phyloP scores from a whole-genome alignment of 2,329 filamentous ascomycete genomes.

The Pseudopyrenochaeta lycopersici region DNA sequence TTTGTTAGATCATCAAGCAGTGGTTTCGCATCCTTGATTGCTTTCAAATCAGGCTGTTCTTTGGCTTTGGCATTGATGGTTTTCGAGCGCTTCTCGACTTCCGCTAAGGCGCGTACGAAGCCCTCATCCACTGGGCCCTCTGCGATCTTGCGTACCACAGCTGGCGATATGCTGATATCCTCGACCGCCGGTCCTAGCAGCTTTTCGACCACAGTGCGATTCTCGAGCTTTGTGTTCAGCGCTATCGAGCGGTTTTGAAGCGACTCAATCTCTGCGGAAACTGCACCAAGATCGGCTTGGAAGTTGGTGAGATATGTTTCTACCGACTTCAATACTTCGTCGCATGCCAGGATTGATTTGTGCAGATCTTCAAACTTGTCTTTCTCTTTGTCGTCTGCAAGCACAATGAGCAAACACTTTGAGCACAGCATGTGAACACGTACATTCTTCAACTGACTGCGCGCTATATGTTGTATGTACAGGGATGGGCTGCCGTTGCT shows the following conservation, averaged over 20 bases:
- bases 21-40: conserved; percentile 83
- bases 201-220: conserved; percentile 88
- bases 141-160: conserved; percentile 82
- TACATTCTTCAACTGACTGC: conserved; percentile 78
- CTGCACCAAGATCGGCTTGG: conserved; percentile 87
- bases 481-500: conserved; percentile 41
- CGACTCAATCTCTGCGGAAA: conserved; percentile 94
- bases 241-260: conserved; percentile 86
- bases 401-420: conserved; percentile 37
- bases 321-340: conserved; percentile 91
- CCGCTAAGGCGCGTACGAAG: conserved; percentile 84
- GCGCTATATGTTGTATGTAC: conserved; percentile 61
- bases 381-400: conserved; percentile 77
- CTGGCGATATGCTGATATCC: conserved; percentile 87
- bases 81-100: conserved; percentile 81
- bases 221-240: conserved; percentile 85
- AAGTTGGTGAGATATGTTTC: conserved; percentile 93
- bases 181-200: conserved; percentile 88
- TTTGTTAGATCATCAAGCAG: conserved; percentile 83
- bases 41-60: conserved; percentile 70
- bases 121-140: conserved; percentile 89
- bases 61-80: conserved; percentile 74
- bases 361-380: conserved; percentile 90
- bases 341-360: conserved; percentile 85
- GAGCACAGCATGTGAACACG: conserved; percentile 48